These are phyloP conservation scores for Begonia peltatifolia DNA, from an alignment of 306 rosid species.

Conservation along the genomic window DNA sequence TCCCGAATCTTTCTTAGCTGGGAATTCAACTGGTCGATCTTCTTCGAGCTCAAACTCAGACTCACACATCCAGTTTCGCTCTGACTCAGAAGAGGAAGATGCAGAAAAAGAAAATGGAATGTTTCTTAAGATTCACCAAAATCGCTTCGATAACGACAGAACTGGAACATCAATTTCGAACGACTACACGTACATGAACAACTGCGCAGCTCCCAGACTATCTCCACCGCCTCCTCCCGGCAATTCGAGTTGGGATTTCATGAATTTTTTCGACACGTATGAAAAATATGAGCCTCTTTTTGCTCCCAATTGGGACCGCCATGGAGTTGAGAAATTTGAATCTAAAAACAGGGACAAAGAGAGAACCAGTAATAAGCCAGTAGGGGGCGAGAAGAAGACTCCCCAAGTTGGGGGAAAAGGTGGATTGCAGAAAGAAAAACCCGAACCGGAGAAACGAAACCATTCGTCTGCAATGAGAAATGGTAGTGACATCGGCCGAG, in stretches of 20 bases:
- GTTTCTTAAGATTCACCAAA: constrained; percentile 6
- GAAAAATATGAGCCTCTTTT: constrained; percentile 46
- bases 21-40: constrained; percentile 8
- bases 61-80: constrained; percentile 23
- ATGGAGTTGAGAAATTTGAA: background rate
- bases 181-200: constrained; percentile 12
- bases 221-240: constrained; percentile 55
- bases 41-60: constrained; percentile 25
- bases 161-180: no score
- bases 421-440: constrained; percentile 8
- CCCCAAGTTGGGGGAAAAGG: constrained; percentile 3
- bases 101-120: constrained; percentile 15
- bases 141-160: constrained; percentile 9
- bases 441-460: constrained; percentile 9
- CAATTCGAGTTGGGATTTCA: constrained; percentile 65
- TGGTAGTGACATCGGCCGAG: no score
- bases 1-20: constrained; percentile 6
- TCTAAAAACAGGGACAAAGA: constrained; percentile 16
- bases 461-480: constrained; percentile 4
- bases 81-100: constrained; percentile 22
- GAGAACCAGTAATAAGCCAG: no score
- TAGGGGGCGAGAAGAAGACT: constrained; percentile 5
- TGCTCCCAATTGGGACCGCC: constrained; percentile 8
- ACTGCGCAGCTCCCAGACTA: constrained; percentile 4
- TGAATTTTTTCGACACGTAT: constrained; percentile 63